Conservation (phyloP, 139 green algal genomes). For the Tetradesmus lagerheimii region DNA sequence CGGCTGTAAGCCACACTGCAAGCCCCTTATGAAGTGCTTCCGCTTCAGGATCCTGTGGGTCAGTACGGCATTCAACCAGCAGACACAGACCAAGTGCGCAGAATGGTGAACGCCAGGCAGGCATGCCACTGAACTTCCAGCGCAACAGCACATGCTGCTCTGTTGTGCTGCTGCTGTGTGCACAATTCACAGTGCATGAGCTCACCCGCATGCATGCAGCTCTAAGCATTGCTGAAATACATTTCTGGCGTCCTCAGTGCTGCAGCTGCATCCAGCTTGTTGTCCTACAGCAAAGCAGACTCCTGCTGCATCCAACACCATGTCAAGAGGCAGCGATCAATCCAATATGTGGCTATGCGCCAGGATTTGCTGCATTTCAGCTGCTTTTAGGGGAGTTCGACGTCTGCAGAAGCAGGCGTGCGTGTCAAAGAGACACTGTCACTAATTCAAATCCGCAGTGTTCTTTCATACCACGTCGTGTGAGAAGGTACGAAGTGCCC, state of each 20-base stretch:
- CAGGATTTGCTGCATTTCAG: no score
- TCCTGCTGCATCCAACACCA: not conserved
- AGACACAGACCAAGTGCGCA: no score
- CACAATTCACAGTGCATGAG: no score
- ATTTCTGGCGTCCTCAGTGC: not conserved
- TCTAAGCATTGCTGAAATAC: not conserved
- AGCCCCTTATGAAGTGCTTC: not conserved
- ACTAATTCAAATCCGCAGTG: no score
- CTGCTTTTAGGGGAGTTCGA: no score
- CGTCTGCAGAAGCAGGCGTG: no score
- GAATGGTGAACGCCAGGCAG: not conserved
- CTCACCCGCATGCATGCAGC: slow-evolving; percentile 6
- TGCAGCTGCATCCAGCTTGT: not conserved
- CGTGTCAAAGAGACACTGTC: no score
- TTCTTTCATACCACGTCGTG: no score
- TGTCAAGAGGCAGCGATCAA: not conserved
- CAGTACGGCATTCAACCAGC: no score
- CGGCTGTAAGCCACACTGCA: not conserved
- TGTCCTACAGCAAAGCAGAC: not conserved
- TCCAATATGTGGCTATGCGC: no score
- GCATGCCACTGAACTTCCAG: not conserved
- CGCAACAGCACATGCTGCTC: not conserved
- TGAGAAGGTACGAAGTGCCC: no score
- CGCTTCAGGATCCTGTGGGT: not conserved
- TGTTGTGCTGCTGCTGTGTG: not conserved